These are phyloP conservation scores for Syzygium oleosum DNA, from an alignment of 345 rosid genomes.

Conservation along the genomic window DNA sequence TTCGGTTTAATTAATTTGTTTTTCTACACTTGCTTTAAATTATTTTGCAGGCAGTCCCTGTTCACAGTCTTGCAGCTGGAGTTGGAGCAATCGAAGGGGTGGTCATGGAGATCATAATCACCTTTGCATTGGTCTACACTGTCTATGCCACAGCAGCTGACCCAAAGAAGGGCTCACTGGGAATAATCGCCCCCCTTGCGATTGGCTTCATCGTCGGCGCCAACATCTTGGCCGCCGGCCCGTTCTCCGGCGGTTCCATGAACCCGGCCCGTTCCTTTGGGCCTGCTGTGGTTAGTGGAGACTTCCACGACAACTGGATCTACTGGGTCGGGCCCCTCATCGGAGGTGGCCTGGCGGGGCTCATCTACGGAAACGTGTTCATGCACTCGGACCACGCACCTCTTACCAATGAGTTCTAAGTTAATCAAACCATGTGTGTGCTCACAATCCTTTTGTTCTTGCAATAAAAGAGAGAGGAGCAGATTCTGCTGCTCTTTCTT, in stretches of 20 bases:
- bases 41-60: slow-evolving; percentile 49
- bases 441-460: not conserved
- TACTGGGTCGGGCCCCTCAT: slow-evolving; percentile 88
- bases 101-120: slow-evolving; percentile 83
- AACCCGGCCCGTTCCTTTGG: slow-evolving; percentile 98
- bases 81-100: slow-evolving; percentile 74
- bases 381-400: slow-evolving; percentile 50
- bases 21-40: not conserved
- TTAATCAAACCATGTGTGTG: not conserved
- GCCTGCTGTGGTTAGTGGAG: slow-evolving; percentile 79
- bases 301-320: slow-evolving; percentile 82
- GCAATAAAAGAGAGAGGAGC: slow-evolving; percentile 11
- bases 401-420: slow-evolving; percentile 31
- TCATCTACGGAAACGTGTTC: slow-evolving; percentile 61
- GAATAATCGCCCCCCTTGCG: slow-evolving; percentile 85
- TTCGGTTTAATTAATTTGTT: not conserved
- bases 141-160: slow-evolving; percentile 96
- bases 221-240: slow-evolving; percentile 92
- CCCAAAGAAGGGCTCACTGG: slow-evolving; percentile 87
- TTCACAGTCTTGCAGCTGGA: slow-evolving; percentile 73
- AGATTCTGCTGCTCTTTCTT: slow-evolving; percentile 6
- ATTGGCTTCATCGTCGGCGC: slow-evolving; percentile 95
- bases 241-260: slow-evolving; percentile 96
- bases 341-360: slow-evolving; percentile 85
- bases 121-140: slow-evolving; percentile 87